Base-by-base conservation (phyloP, 202 grass and related monocot species). In the Eragrostis tef region DNA sequence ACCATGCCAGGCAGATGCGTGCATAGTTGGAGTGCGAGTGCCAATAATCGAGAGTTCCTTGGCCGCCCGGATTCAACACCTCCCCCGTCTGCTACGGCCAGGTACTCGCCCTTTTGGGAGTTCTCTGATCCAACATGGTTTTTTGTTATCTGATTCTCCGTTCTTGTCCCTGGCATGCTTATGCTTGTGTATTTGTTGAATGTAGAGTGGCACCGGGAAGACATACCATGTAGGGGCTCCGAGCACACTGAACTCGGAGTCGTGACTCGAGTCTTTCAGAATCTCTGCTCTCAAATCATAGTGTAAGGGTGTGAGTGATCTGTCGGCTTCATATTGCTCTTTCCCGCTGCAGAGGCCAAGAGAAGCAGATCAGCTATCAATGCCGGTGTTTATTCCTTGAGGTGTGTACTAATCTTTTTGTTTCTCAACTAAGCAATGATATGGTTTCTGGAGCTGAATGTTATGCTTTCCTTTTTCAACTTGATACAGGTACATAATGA, bases 171-270 rank as follows among this genome's bases (percentile, higher is more conserved):
- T 60, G 57, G 12, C 22, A 11, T 84, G 9, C 84, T 64, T 50
- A 85, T 75, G 64, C 74, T 42, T n/a, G 34, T 79, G 6, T 59
- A 42, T 82, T 24, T n/a, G 41, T 16, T 8, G 50, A 84, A 73
- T 83, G 46, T 53, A 98, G 96, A 95, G 90, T 64, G 92, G 92
- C 42, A 98, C 87, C 2, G 96, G 96, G 20, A 98, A 98, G 90
- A 93, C 96, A 1, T 93, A 98, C 92, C 43, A 93, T 98, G 87
- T 98, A 90, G 90, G 96, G 92, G 34, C 36, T 81, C 89, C 17
- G 80, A 87, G 64, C 67, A 89, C 9, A 57, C 79, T 34, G 81
- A 90, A 45, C 42, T 57, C 1, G 96, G 96, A 19, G 13, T 98
- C 1, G 96, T 88, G 39, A n/a, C 92, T 90, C 92, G 96, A 26